Evolutionary conservation across 495 filamentous ascomycete genomes (phyloP), one percentile per base, ranked within the genome.

Genomic region (Talaromyces stipitatus): DNA sequence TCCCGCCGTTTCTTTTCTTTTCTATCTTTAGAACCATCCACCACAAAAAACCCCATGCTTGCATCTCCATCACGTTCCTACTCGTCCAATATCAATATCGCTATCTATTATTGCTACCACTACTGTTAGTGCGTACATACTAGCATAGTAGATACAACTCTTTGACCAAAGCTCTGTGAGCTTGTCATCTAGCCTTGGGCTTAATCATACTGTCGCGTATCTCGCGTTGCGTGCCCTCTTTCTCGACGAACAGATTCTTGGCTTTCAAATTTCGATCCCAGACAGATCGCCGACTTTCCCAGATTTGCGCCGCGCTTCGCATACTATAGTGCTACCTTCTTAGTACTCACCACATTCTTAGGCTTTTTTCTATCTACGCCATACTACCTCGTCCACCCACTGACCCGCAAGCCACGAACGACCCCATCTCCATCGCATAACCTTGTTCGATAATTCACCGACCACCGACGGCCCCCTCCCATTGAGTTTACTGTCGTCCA

Each of bases 11-110:
- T 62, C 59, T 48, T 56, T 45, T 50, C 43, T 60, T 55, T 60
- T 60, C 65, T 69, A 69, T 69, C 65, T 69, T 69, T 69, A 69
- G 67, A 67, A 67, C 32, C 32, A 38, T 26, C 50, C 16, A 33
- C 50, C 47, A 6, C 27, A 50, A 26, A 50, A 50, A 14, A 11
- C 50, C 50, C 18, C 50, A 16, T 38, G 50, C 50, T 32, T 32
- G 24, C 28, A 29, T 54, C 50, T 27, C 45, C 24, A 48, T 48
- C 45, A 26, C 22, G 22, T 23, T 12, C 22, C 24, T 48, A 24
- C 45, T 48, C 45, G 24, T 48, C 45, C 45, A 23, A 16, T 23
- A 12, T 33, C 12, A 7, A 6, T 33, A 6, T n/a, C 10, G 20
- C 6, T 26, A 7, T 1, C 24, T 48, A 23, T 48, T 26, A 23